phyloP scores from a whole-genome alignment of 1,139 yeast genomes.

The Debaryomyces udenii region DNA sequence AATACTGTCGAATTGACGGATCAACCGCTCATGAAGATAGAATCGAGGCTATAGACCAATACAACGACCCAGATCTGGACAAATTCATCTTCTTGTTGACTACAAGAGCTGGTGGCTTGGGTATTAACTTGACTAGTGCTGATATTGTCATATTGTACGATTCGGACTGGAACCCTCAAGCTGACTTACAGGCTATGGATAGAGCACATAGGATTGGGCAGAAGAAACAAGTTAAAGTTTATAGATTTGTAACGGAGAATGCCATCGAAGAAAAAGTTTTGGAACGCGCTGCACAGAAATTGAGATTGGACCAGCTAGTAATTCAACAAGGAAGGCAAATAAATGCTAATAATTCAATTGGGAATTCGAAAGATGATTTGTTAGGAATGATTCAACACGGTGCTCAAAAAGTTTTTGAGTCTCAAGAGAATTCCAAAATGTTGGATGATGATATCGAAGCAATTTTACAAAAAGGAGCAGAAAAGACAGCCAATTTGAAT shows the following conservation, averaged over 20 bases:
- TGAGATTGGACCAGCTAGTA: slow-evolving; percentile 90
- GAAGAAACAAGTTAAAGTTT: slow-evolving; percentile 92
- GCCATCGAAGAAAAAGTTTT: slow-evolving; percentile 96
- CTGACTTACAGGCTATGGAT: slow-evolving; percentile 98
- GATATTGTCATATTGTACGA: slow-evolving; percentile 89
- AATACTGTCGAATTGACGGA: slow-evolving; percentile 94
- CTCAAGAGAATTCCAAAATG: slow-evolving; percentile 37
- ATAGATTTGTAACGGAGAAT: slow-evolving; percentile 89
- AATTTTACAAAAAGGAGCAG: slow-evolving; percentile 75
- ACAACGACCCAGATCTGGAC: slow-evolving; percentile 77
- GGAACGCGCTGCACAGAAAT: slow-evolving; percentile 94
- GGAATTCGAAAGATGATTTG: slow-evolving; percentile 76
- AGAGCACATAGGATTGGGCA: slow-evolving; percentile 98
- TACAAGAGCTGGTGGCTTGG: slow-evolving; percentile 98
- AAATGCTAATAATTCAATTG: slow-evolving; percentile 37
- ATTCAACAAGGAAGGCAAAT: slow-evolving; percentile 87
- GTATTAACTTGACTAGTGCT: slow-evolving; percentile 91
- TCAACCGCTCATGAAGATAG: slow-evolving; percentile 94
- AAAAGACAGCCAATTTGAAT: slow-evolving; percentile 75
- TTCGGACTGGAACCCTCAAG: slow-evolving; percentile 99
- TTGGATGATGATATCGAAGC: slow-evolving; percentile 79
- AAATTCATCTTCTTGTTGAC: slow-evolving; percentile 87
- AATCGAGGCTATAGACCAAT: slow-evolving; percentile 88
- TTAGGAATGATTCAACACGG: slow-evolving; percentile 97
- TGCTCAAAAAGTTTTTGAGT: slow-evolving; percentile 81